These are phyloP conservation scores for Brassica balearica DNA, from an alignment of 441 rosid genomes.

Conservation along the genomic window DNA sequence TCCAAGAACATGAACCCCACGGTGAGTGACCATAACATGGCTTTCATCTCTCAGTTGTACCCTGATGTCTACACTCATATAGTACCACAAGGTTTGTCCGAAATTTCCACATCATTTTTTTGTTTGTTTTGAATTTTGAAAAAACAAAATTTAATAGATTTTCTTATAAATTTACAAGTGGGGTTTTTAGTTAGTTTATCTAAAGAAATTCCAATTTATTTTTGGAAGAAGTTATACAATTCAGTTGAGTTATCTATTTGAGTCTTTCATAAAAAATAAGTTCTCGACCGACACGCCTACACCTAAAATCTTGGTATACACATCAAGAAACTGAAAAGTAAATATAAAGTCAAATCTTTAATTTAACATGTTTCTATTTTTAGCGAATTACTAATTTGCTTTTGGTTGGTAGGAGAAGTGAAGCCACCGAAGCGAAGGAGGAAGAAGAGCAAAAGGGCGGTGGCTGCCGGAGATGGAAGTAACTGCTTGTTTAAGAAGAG, in stretches of 20 bases:
- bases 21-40: slow-evolving; percentile 53
- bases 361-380: neutral
- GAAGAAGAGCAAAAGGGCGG: slow-evolving; percentile 58
- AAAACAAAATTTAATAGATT: neutral
- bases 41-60: slow-evolving; percentile 59
- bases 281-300: slow-evolving; percentile 25
- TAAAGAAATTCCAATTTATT: neutral
- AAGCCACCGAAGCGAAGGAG: slow-evolving; percentile 57
- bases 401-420: slow-evolving; percentile 46
- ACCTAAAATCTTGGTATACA: slow-evolving; percentile 10
- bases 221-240: slow-evolving; percentile 19
- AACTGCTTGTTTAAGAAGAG: slow-evolving; percentile 55
- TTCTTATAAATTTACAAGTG: neutral
- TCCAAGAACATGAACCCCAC: slow-evolving; percentile 43
- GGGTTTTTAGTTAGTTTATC: neutral
- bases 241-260: slow-evolving; percentile 15
- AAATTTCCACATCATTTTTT: neutral
- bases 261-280: slow-evolving; percentile 12
- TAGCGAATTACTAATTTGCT: neutral
- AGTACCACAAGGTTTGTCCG: slow-evolving; percentile 61
- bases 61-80: slow-evolving; percentile 49
- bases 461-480: slow-evolving; percentile 16
- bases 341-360: neutral
- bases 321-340: slow-evolving; percentile 14
- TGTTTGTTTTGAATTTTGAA: neutral